These are phyloP conservation scores for Henningerozyma blattae DNA, from an alignment of 805 yeast species.

Conservation along the genomic window DNA sequence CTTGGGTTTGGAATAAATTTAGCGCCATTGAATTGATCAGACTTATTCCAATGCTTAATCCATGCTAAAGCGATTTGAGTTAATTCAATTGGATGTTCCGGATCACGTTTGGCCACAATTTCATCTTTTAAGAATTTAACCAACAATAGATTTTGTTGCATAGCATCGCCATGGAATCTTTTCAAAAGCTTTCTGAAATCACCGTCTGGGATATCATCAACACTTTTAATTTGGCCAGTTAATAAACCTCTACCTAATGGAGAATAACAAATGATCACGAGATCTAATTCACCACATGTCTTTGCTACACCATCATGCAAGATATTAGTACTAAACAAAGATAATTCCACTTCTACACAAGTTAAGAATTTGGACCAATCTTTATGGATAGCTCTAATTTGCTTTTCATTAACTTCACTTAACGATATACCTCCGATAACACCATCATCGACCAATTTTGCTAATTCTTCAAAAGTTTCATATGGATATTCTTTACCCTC, in stretches of 20 bases:
- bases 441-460: constrained; percentile 50
- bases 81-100: constrained; percentile 35
- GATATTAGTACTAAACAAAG: constrained; percentile 56
- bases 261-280: constrained; percentile 70
- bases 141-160: constrained; percentile 38
- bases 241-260: constrained; percentile 75
- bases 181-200: constrained; percentile 44
- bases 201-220: constrained; percentile 38
- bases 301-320: constrained; percentile 51
- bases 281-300: constrained; percentile 40
- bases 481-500: constrained; percentile 29
- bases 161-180: constrained; percentile 47
- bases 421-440: constrained; percentile 59
- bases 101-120: constrained; percentile 36
- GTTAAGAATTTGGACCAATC: constrained; percentile 41
- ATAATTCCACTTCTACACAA: constrained; percentile 69
- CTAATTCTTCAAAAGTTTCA: constrained; percentile 43
- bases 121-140: constrained; percentile 36
- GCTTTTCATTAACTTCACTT: constrained; percentile 55
- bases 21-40: constrained; percentile 29
- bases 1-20: constrained; percentile 73
- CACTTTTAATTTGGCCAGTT: constrained; percentile 44
- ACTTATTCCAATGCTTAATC: constrained; percentile 33
- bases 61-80: constrained; percentile 68
- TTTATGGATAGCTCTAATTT: constrained; percentile 46